Evolutionary conservation across 2,329 filamentous ascomycete species (phyloP), one percentile per base, ranked within the genome.

Genomic region (Penicillium sp.): DNA sequence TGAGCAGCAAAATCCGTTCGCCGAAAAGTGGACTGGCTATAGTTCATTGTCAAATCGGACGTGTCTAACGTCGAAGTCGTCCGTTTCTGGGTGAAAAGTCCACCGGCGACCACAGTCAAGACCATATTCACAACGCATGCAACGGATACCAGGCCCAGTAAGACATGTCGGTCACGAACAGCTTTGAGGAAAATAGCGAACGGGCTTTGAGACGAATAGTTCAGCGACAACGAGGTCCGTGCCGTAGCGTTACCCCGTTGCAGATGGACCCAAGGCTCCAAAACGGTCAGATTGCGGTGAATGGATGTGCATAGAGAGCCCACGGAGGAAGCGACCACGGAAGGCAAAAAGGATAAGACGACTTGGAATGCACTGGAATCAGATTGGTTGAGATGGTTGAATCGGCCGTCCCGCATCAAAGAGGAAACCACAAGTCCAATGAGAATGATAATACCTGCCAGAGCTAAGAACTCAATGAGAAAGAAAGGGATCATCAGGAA

Each of bases 221-320:
- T 68, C 48, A 68, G 54, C 0, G 64, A 65, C 29, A 68, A 42
- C 0, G 66, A 68, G 3, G 53, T 48, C 12, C 53, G 54, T 5
- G 61, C 60, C 3, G 53, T 43, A 0, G 60, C 66, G 52, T 58
- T 61, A 4, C 66, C 66, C 2, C 64, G 58, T 34, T 68, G 66
- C 3, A 68, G 57, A 25, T 68, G 65, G 6, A 68, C 65, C 66
- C 66, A 68, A 2, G 66, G 66, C 48, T 68, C 66, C 10, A 68
- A 56, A 6, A 68, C 62, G 16, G 62, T 66, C 22, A 68, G 52
- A 18, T 68, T 66, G 3, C 66, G 64, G 30, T 68, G 62, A 30
- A 68, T 68, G 0, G 66, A 68, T 1, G 59, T 65, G 45, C 65
- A 68, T 5, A 68, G 48, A 4, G 66, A 58, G 8, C 62, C 63